A percentile compares a stretch with the other conserved stretches of the same genome.
Evolutionary conservation across 1,284 basidiomycete genomes (phyloP).

Genomic region (Malassezia obtusa): DNA sequence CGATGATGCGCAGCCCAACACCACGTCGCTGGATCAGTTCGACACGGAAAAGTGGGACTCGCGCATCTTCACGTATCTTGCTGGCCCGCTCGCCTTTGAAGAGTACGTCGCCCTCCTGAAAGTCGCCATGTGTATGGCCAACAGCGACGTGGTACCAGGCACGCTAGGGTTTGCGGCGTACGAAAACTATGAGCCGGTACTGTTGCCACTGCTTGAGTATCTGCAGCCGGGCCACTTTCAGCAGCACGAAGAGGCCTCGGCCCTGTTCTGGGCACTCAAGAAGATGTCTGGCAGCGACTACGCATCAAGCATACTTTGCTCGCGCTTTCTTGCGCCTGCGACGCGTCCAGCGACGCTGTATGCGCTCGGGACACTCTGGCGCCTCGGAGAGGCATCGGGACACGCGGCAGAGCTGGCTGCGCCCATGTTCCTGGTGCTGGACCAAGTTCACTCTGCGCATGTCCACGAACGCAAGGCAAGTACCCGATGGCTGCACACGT

Average conservation of each 20-base stretch:
- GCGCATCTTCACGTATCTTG: background rate
- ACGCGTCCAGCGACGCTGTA: slow-evolving; percentile 57
- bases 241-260: slow-evolving; percentile 73
- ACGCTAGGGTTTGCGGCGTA: background rate
- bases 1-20: background rate
- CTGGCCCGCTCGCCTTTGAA: background rate
- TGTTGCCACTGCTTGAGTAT: slow-evolving; percentile 61
- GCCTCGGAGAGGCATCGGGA: slow-evolving; percentile 57
- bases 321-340: slow-evolving; percentile 12
- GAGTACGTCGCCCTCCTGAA: background rate
- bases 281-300: slow-evolving; percentile 13
- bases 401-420: slow-evolving; percentile 34
- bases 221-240: slow-evolving; percentile 59
- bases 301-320: slow-evolving; percentile 18
- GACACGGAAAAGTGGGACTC: background rate
- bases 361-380: slow-evolving; percentile 85
- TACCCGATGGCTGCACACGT: slow-evolving; percentile 31
- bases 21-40: background rate
- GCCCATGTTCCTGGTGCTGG: slow-evolving; percentile 77
- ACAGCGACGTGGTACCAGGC: background rate
- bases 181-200: background rate
- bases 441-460: slow-evolving; percentile 55
- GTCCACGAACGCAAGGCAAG: slow-evolving; percentile 22
- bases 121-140: background rate
- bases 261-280: slow-evolving; percentile 63